Conservation (phyloP, 768 basidiomycete genomes). For the Pholiota microspora region DNA sequence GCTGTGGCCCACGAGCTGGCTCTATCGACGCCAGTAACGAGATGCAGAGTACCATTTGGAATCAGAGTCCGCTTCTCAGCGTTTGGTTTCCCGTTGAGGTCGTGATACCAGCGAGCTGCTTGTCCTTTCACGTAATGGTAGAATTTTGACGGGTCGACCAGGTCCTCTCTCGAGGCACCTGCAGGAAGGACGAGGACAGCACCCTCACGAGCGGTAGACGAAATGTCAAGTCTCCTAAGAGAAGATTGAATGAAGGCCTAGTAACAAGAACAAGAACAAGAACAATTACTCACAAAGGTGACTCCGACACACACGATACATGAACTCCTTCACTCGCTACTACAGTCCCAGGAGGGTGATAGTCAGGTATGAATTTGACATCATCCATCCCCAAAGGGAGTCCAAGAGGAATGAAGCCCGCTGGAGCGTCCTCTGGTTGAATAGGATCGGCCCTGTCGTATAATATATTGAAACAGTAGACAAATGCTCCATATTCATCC, state of each 20-base stretch:
- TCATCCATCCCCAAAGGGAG: not conserved
- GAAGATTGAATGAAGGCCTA: not conserved
- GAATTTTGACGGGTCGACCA: not conserved
- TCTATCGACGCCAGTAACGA: conserved; percentile 4
- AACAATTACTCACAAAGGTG: conserved; percentile 3
- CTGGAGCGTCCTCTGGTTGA: not conserved
- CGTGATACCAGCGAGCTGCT: conserved; percentile 2
- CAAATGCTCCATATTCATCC: conserved; percentile 4
- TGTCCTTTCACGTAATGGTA: not conserved
- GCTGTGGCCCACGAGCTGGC: conserved; percentile 5
- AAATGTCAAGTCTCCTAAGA: not conserved
- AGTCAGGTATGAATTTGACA: not conserved
- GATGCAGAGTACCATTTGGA: conserved; percentile 1
- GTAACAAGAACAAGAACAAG: not conserved
- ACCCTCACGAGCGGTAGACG: not conserved
- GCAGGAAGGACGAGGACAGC: conserved; percentile 1
- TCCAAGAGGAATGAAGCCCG: not conserved
- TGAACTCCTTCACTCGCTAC: conserved; percentile 1
- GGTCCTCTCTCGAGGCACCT: conserved; percentile 6
- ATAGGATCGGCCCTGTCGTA: not conserved
- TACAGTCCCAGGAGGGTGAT: conserved; percentile 3
- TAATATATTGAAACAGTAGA: conserved; percentile 6
- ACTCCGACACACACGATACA: not conserved
- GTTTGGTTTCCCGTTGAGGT: not conserved
- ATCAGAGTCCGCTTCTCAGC: not conserved